Conservation (phyloP, 768 basidiomycete species). For the Pholiota conissans region DNA sequence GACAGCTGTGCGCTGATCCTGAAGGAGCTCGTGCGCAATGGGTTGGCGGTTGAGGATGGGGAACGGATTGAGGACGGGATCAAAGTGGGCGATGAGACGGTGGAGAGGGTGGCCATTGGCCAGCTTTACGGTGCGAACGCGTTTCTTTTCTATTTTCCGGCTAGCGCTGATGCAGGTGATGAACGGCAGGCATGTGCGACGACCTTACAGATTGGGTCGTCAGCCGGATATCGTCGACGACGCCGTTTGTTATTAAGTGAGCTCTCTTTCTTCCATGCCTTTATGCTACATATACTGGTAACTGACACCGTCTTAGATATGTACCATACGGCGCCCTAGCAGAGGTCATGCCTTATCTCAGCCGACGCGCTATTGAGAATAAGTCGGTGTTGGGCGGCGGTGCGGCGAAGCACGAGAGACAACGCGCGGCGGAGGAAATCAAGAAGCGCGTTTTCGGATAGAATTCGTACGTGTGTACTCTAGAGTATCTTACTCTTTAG, state of each 20-base stretch:
- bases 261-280: constrained; percentile 17
- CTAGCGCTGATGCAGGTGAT: not conserved
- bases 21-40: constrained; percentile 53
- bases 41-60: constrained; percentile 35
- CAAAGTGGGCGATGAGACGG: constrained; percentile 50
- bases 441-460: constrained; percentile 37
- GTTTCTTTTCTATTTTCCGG: not conserved
- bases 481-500: too few relatives aligned
- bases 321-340: constrained; percentile 74
- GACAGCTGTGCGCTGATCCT: constrained; percentile 63
- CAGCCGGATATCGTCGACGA: constrained; percentile 42
- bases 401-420: constrained; percentile 62
- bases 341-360: constrained; percentile 90
- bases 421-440: constrained; percentile 54
- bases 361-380: constrained; percentile 90
- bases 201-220: constrained; percentile 74
- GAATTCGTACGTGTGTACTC: not conserved
- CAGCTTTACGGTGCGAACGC: constrained; percentile 75
- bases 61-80: constrained; percentile 21
- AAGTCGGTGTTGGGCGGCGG: constrained; percentile 81
- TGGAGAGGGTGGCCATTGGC: constrained; percentile 69
- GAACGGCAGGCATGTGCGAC: constrained; percentile 76
- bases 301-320: constrained; percentile 54
- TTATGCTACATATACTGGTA: not conserved
- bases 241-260: constrained; percentile 81